These are phyloP conservation scores for Phialemoniopsis sp. DNA, from an alignment of 2,329 filamentous ascomycete species.

Conservation along the genomic window DNA sequence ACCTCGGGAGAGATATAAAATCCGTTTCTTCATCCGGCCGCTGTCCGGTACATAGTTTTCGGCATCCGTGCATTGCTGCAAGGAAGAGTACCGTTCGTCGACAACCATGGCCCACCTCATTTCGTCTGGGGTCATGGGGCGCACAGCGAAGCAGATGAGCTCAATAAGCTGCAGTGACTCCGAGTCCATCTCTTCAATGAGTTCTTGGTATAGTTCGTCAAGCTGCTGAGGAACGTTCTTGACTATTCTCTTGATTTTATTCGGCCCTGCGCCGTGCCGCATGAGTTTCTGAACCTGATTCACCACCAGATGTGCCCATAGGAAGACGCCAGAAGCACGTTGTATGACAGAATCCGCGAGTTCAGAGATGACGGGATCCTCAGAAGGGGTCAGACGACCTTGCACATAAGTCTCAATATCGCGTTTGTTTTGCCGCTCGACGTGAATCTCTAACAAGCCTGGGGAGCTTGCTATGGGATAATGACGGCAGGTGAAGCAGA, in stretches of 20 bases:
- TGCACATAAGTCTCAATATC: conserved; percentile 25
- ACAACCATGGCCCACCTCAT: conserved; percentile 25
- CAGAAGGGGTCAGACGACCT: conserved; percentile 8
- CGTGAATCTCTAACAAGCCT: conserved; percentile 15
- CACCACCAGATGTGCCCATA: conserved; percentile 27
- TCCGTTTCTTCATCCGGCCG: conserved; percentile 10
- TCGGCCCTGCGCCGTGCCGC: neutral
- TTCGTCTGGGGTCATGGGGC: conserved; percentile 18
- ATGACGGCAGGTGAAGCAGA: conserved; percentile 27
- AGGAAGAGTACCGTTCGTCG: conserved; percentile 11
- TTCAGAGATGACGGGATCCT: neutral
- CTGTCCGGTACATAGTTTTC: conserved; percentile 10
- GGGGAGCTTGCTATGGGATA: conserved; percentile 19
- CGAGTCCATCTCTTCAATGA: conserved; percentile 12
- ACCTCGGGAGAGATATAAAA: conserved; percentile 18
- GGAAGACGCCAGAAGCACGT: conserved; percentile 24
- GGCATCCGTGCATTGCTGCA: conserved; percentile 14
- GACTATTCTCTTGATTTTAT: conserved; percentile 16
- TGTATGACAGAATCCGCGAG: conserved; percentile 12
- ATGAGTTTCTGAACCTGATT: conserved; percentile 10
- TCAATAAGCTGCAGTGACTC: conserved; percentile 19
- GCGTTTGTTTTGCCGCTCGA: conserved; percentile 21
- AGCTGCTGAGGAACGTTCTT: conserved; percentile 14
- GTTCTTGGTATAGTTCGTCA: conserved; percentile 16
- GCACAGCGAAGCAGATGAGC: conserved; percentile 24